Percentiles rank a stretch among this genome's conserved stretches.
Conservation (phyloP, 1,284 basidiomycete genomes). For the Apiotrichum brassicae region DNA sequence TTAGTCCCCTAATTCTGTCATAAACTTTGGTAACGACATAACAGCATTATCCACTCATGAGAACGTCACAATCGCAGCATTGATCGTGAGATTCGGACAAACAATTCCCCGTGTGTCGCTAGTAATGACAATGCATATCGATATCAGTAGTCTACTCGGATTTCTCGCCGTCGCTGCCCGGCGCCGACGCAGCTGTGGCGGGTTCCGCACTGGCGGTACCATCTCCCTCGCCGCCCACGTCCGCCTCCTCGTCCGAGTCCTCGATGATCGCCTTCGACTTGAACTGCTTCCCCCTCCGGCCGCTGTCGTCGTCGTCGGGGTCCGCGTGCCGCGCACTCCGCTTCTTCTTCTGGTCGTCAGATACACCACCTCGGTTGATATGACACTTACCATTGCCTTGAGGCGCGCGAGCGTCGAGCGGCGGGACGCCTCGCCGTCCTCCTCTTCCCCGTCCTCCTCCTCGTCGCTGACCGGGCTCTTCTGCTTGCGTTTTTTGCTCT, state of each 20-base stretch:
- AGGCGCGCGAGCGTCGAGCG: constrained; percentile 25
- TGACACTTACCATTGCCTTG: constrained; percentile 22
- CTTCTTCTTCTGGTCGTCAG: constrained; percentile 5
- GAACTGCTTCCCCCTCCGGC: constrained; percentile 36
- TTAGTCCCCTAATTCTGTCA: no score
- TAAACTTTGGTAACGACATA: no score
- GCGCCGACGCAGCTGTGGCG: no score
- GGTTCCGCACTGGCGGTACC: no score
- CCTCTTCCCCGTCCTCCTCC: constrained; percentile 22
- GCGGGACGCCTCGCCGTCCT: constrained; percentile 13
- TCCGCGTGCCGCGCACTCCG: constrained; percentile 18
- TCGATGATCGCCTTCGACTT: constrained; percentile 45
- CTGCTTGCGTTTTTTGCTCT: constrained; percentile 23
- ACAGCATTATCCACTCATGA: no score
- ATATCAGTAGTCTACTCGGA: no score
- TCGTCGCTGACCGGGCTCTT: constrained; percentile 26
- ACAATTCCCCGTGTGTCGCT: no score
- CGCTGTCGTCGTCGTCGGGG: constrained; percentile 29
- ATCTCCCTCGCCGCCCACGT: constrained; percentile 6
- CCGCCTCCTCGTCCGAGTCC: constrained; percentile 36
- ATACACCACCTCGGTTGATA: neutral
- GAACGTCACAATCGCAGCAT: no score
- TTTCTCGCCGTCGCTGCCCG: neutral
- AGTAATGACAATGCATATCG: no score
- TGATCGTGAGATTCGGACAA: no score